Base-by-base conservation (phyloP, 2,329 filamentous ascomycete genomes). In the Pestalotiopsis fici region DNA sequence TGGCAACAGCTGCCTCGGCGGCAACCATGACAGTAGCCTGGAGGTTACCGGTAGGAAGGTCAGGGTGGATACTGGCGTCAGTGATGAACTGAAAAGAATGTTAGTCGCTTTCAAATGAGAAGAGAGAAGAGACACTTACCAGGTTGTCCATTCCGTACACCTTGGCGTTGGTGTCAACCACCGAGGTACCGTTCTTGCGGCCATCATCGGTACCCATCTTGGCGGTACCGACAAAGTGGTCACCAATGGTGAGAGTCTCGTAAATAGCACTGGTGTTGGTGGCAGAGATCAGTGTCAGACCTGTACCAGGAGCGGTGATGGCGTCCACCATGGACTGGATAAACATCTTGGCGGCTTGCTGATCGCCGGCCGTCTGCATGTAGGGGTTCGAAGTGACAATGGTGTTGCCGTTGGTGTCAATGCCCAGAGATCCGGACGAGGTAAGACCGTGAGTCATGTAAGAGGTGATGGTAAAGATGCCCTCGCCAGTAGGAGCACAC, bases 201-300 rank as follows among this genome's bases (percentile, higher is more conserved):
- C 87, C 87, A 59, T 87, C 85, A 66, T 88, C 83, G 0, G 79
- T 80, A 13, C 89, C 89, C 71, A 91, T 82, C 76, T 90, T 91
- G 63, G 85, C 84, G 0, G 88, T 90, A 47, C 87, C 83, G 67
- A 87, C 84, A 81, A 85, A 88, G 78, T 87, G 85, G 72, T 84
- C 83, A 43, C 62, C 62, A 23, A n/a, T 25, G 25, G 62, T 64
- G 18, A 55, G 50, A 13, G 62, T 28, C 13, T 25, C 21, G 25
- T 55, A 43, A 15, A 56, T 56, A 18, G 39, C 62, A 23, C 43
- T 55, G 13, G 43, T 23, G 47, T 64, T 64, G 12, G 43, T 64
- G 27, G 27, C 50, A 6, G 43, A 31, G 21, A 18, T 3, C 13
- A 64, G 39, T 11, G 39, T 55, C n/a, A 54, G 25, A 7, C 62